phyloP scores from a whole-genome alignment of 805 yeast species.

The Kazachstania viticola region DNA sequence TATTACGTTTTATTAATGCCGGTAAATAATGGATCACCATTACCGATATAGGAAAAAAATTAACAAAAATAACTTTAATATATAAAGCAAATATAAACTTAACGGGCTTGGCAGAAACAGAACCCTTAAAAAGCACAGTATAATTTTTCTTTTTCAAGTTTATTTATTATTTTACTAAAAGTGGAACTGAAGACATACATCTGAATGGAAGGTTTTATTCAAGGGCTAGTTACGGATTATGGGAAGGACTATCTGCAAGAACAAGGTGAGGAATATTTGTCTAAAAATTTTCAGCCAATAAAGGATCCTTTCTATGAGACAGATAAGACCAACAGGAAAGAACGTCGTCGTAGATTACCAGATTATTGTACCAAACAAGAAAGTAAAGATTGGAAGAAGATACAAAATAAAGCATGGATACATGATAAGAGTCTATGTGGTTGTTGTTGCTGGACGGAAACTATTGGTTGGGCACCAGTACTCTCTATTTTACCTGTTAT shows the following conservation, averaged over 20 bases:
- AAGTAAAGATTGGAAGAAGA: conserved; percentile 53
- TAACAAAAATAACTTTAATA: too few species aligned
- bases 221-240: conserved; percentile 3
- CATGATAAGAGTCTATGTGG: conserved; percentile 81
- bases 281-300: conserved; percentile 23
- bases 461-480: conserved; percentile 69
- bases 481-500: conserved; percentile 62
- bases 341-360: conserved; percentile 37
- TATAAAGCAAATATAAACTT: too few species aligned
- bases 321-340: conserved; percentile 34
- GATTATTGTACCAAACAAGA: conserved; percentile 44
- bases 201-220: too few species aligned
- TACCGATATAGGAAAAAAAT: too few species aligned
- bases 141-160: too few species aligned
- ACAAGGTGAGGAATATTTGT: conserved; percentile 17
- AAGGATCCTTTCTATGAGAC: conserved; percentile 52
- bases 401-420: conserved; percentile 75
- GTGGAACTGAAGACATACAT: too few species aligned
- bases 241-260: conserved; percentile 13
- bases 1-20: too few species aligned
- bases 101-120: too few species aligned
- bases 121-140: too few species aligned
- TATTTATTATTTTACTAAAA: too few species aligned
- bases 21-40: too few species aligned
- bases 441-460: conserved; percentile 49